These are phyloP conservation scores for Luzula sylvatica DNA, from an alignment of 176 grass and related monocot genomes.

Conservation along the genomic window DNA sequence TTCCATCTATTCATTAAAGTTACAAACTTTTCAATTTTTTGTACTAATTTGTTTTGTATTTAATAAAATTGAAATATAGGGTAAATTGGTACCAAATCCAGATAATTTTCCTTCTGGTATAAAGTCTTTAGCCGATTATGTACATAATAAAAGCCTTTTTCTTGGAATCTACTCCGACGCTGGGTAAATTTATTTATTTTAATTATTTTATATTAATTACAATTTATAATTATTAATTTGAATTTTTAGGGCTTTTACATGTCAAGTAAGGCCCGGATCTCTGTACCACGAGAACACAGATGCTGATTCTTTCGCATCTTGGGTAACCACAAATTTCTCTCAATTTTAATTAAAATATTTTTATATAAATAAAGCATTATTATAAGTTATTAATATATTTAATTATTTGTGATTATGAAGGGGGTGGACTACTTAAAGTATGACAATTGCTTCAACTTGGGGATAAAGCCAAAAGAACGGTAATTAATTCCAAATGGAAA, in stretches of 20 bases:
- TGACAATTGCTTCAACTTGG: slow-evolving; percentile 90
- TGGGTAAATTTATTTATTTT: slow-evolving; percentile 38
- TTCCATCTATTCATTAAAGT: background rate
- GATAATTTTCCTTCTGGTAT: slow-evolving; percentile 88
- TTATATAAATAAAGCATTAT: too few relatives aligned
- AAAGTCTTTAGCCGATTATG: slow-evolving; percentile 82
- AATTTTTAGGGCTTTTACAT: slow-evolving; percentile 64
- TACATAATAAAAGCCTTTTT: slow-evolving; percentile 75
- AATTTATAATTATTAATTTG: slow-evolving; percentile 16
- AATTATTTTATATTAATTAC: slow-evolving; percentile 8
- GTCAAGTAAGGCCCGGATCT: slow-evolving; percentile 93
- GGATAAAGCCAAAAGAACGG: slow-evolving; percentile 72
- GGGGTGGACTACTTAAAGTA: slow-evolving; percentile 91
- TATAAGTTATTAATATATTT: background rate
- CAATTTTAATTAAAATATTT: too few relatives aligned
- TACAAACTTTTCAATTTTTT: background rate
- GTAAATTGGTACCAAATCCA: slow-evolving; percentile 66
- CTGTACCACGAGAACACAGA: slow-evolving; percentile 67
- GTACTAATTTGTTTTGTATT: background rate
- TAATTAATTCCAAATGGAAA: background rate
- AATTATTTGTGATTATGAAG: slow-evolving; percentile 24
- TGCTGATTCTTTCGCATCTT: slow-evolving; percentile 74
- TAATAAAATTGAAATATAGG: slow-evolving; percentile 30
- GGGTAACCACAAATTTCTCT: slow-evolving; percentile 42
- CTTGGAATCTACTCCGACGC: slow-evolving; percentile 98